Conservation (phyloP, 306 rosid genomes). For the Cicer yamashitae region DNA sequence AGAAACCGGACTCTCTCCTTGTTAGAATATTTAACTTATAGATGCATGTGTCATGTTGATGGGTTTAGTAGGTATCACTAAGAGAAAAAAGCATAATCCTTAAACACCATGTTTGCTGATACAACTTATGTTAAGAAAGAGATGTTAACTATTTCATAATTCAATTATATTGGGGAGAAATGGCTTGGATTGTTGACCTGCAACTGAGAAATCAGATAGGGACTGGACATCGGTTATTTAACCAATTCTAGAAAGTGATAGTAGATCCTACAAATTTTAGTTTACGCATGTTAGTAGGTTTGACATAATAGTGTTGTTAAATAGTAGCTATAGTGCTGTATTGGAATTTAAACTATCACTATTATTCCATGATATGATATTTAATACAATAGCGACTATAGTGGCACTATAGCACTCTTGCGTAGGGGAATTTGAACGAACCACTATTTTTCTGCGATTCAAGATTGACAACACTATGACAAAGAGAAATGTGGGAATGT, state of each 20-base stretch:
- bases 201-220: background rate
- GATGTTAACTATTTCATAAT: constrained; percentile 15
- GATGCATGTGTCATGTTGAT: background rate
- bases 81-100: background rate
- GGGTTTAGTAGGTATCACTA: background rate
- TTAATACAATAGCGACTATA: too few relatives aligned
- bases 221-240: background rate
- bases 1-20: background rate
- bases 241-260: constrained; percentile 4
- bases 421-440: too few relatives aligned
- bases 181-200: constrained; percentile 1
- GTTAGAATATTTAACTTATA: background rate
- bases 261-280: background rate
- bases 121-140: background rate
- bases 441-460: too few relatives aligned
- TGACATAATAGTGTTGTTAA: background rate
- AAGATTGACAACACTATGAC: too few relatives aligned
- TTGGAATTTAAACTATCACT: too few relatives aligned
- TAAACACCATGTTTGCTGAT: constrained; percentile 11
- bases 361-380: too few relatives aligned
- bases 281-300: constrained; percentile 18
- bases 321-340: too few relatives aligned
- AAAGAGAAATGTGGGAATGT: constrained; percentile 2
- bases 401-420: too few relatives aligned
- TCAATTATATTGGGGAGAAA: background rate